Percentiles rank a stretch among this genome's conserved stretches.
These are phyloP conservation scores for Allodekkera sacchari DNA, from an alignment of 805 yeast species.

Conservation along the genomic window DNA sequence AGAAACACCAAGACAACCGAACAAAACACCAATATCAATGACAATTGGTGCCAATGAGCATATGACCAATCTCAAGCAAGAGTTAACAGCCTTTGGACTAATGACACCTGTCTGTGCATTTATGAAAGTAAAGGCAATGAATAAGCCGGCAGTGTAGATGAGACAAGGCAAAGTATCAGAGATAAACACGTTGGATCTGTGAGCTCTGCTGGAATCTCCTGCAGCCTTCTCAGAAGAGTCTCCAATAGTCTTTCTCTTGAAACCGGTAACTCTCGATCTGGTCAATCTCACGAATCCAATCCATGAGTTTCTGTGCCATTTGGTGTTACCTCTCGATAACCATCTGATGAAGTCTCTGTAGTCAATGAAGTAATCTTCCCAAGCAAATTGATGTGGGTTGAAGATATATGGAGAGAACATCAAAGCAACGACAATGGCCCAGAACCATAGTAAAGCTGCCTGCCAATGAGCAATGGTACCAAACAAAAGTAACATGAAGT, in stretches of 20 bases:
- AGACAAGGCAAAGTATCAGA: constrained; percentile 68
- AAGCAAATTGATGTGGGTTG: constrained; percentile 96
- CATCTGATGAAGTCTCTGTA: constrained; percentile 89
- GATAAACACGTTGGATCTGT: constrained; percentile 61
- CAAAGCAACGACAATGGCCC: constrained; percentile 86
- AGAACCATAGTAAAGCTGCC: constrained; percentile 92
- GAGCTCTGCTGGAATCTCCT: constrained; percentile 80
- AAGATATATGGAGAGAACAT: constrained; percentile 88
- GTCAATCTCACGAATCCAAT: constrained; percentile 75
- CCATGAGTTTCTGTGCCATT: constrained; percentile 87
- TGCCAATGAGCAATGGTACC: constrained; percentile 83
- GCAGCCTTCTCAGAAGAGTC: constrained; percentile 76
- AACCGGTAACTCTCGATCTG: constrained; percentile 81
- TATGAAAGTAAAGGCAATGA: constrained; percentile 70
- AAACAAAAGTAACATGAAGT: constrained; percentile 60
- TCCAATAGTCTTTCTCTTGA: constrained; percentile 66
- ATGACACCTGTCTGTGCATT: constrained; percentile 82
- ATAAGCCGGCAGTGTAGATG: constrained; percentile 71
- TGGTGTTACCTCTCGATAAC: constrained; percentile 85
- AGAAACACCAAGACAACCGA: constrained; percentile 69
- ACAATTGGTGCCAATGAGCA: constrained; percentile 89
- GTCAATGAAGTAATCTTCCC: constrained; percentile 94
- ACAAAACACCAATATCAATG: constrained; percentile 78
- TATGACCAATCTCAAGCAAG: constrained; percentile 61
- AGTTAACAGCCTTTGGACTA: constrained; percentile 48